These are phyloP conservation scores for Eucalyptus pauciflora DNA, from an alignment of 345 rosid genomes.

Conservation along the genomic window DNA sequence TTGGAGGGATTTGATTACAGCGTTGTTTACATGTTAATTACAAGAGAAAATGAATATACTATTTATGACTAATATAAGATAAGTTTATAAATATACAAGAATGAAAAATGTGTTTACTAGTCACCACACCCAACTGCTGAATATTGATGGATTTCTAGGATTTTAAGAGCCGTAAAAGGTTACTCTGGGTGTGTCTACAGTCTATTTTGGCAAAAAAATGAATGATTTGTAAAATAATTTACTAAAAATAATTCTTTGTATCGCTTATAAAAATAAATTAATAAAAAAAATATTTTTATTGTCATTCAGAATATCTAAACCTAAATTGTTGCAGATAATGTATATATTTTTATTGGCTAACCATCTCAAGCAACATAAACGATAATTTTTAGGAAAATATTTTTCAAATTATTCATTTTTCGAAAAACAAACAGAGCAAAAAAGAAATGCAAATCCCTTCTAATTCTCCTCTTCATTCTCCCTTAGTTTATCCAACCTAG, in stretches of 20 bases:
- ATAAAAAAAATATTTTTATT: neutral
- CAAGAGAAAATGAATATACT: neutral
- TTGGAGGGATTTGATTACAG: neutral
- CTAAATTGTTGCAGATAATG: neutral
- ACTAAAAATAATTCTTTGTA: neutral
- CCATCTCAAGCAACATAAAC: neutral
- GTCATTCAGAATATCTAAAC: neutral
- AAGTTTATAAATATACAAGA: neutral
- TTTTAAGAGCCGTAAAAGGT: neutral
- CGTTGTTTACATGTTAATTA: neutral
- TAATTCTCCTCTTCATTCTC: neutral
- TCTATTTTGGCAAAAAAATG: neutral
- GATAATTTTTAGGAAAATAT: neutral
- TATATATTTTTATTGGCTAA: neutral
- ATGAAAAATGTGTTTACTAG: neutral
- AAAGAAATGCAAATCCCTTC: neutral
- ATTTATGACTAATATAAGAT: neutral
- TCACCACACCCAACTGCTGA: neutral
- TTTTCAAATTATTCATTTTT: neutral
- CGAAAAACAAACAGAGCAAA: accelerated
- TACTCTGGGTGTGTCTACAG: neutral
- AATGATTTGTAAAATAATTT: neutral
- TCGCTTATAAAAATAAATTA: neutral
- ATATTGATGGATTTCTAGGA: neutral
- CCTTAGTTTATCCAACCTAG: neutral